Evolutionary conservation across 257 asterid species (phyloP).

Genomic region (Scutellaria baicalensis): DNA sequence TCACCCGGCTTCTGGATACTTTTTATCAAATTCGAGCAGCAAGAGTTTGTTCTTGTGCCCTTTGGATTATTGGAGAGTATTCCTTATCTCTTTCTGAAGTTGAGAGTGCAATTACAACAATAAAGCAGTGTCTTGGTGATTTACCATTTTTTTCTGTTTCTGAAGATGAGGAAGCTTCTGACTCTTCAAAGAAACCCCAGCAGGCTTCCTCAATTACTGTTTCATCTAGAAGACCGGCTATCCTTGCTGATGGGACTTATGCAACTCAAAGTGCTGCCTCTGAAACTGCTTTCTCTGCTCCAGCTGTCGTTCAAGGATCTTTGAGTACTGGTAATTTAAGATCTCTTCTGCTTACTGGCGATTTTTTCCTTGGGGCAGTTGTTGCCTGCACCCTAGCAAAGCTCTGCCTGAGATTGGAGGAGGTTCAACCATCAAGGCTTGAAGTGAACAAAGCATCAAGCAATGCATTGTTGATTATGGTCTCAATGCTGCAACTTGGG

Average conservation of each 20-base stretch:
- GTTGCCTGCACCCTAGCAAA: slow-evolving; percentile 82
- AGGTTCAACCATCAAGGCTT: slow-evolving; percentile 71
- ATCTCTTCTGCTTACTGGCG: slow-evolving; percentile 89
- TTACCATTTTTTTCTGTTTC: slow-evolving; percentile 74
- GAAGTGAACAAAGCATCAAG: slow-evolving; percentile 76
- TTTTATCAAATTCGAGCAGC: slow-evolving; percentile 93
- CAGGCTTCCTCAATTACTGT: slow-evolving; percentile 67
- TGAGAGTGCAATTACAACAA: slow-evolving; percentile 76
- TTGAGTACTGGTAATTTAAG: slow-evolving; percentile 64
- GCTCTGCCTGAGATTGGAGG: slow-evolving; percentile 77
- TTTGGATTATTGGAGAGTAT: slow-evolving; percentile 95
- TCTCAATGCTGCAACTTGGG: slow-evolving; percentile 85
- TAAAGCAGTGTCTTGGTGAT: slow-evolving; percentile 94
- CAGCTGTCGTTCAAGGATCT: slow-evolving; percentile 73
- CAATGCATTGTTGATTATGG: slow-evolving; percentile 62
- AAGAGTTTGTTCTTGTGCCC: slow-evolving; percentile 88
- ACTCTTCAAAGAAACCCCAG: slow-evolving; percentile 67
- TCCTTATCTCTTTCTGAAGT: slow-evolving; percentile 83
- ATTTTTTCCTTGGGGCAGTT: slow-evolving; percentile 91
- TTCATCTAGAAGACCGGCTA: slow-evolving; percentile 90
- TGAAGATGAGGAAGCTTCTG: slow-evolving; percentile 74
- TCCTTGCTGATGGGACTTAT: slow-evolving; percentile 95
- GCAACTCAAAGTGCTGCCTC: slow-evolving; percentile 99
- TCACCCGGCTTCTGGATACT: slow-evolving; percentile 77
- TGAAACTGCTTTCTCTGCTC: slow-evolving; percentile 80